Evolutionary conservation across 2,329 filamentous ascomycete genomes (phyloP).

Genomic region (Cryphonectria carpinicola): DNA sequence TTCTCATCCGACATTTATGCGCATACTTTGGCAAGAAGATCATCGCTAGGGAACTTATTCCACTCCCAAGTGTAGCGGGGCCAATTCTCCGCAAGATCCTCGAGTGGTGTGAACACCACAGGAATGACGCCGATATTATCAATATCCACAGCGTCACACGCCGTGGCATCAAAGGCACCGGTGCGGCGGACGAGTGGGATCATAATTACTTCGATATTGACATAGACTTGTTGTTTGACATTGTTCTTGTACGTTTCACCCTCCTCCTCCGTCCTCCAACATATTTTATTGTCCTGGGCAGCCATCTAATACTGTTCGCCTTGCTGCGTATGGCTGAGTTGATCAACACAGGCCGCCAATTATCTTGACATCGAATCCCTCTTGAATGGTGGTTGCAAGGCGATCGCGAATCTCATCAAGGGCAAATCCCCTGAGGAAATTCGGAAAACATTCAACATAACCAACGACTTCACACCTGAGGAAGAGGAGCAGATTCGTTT

Average conservation of each 20-base stretch:
- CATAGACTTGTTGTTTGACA: conserved; percentile 99
- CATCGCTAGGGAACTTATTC: background rate
- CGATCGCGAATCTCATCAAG: conserved; percentile 99
- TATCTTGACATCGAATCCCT: conserved; percentile 99
- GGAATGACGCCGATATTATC: conserved; percentile 93
- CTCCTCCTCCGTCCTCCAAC: background rate
- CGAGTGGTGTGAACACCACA: conserved; percentile 97
- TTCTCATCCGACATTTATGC: background rate
- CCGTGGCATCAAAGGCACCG: background rate
- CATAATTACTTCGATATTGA: conserved; percentile 99
- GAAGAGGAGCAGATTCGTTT: conserved; percentile 97
- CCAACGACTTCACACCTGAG: conserved; percentile 98
- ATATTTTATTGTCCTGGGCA: background rate
- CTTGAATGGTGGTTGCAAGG: conserved; percentile 98
- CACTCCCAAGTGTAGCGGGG: background rate
- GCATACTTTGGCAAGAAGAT: conserved; percentile 1
- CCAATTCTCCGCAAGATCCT: conserved; percentile 93
- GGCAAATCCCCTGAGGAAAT: conserved; percentile 99
- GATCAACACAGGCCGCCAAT: conserved; percentile 70
- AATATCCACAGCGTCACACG: background rate
- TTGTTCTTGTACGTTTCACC: conserved; percentile 68
- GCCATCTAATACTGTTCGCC: background rate
- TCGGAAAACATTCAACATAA: conserved; percentile 99
- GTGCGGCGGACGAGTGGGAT: conserved; percentile 87
- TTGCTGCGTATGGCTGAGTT: background rate